A percentile compares a stretch with the other conserved stretches of the same genome.
These are phyloP conservation scores for Pilasporangium apinafurcum DNA, from an alignment of 352 stramenopile species.

Conservation along the genomic window DNA sequence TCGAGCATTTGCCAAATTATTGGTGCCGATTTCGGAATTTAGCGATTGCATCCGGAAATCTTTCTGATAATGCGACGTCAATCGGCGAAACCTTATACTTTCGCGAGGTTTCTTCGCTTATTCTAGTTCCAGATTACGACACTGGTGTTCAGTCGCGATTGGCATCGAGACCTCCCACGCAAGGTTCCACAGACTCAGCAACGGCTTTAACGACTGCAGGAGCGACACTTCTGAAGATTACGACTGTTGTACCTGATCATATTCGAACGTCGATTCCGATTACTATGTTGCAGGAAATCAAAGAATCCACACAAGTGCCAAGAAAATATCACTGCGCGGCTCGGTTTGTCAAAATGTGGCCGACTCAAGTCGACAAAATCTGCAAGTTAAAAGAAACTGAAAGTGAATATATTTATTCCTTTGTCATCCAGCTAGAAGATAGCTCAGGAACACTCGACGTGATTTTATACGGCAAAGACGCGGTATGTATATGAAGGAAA, in stretches of 20 bases:
- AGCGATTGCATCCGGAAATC: slow-evolving; percentile 28
- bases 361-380: slow-evolving; percentile 35
- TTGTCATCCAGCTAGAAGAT: slow-evolving; percentile 54
- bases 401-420: slow-evolving; percentile 57
- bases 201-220: neutral
- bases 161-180: neutral
- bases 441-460: slow-evolving; percentile 37
- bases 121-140: slow-evolving; percentile 42
- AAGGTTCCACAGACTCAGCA: neutral
- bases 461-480: slow-evolving; percentile 66
- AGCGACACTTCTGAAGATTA: neutral
- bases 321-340: slow-evolving; percentile 65
- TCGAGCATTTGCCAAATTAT: slow-evolving; percentile 18
- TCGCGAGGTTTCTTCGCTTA: slow-evolving; percentile 57
- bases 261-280: slow-evolving; percentile 44
- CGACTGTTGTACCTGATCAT: slow-evolving; percentile 26
- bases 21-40: slow-evolving; percentile 80
- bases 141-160: slow-evolving; percentile 41
- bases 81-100: slow-evolving; percentile 37
- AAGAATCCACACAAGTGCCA: slow-evolving; percentile 20
- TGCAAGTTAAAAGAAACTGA: slow-evolving; percentile 25
- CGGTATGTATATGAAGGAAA: slow-evolving; percentile 24
- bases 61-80: slow-evolving; percentile 9
- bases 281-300: slow-evolving; percentile 27
- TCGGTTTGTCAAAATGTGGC: slow-evolving; percentile 38